Base-by-base conservation (phyloP, 192 early-diverging fungal genomes). In the Backusella liffmaniae region DNA sequence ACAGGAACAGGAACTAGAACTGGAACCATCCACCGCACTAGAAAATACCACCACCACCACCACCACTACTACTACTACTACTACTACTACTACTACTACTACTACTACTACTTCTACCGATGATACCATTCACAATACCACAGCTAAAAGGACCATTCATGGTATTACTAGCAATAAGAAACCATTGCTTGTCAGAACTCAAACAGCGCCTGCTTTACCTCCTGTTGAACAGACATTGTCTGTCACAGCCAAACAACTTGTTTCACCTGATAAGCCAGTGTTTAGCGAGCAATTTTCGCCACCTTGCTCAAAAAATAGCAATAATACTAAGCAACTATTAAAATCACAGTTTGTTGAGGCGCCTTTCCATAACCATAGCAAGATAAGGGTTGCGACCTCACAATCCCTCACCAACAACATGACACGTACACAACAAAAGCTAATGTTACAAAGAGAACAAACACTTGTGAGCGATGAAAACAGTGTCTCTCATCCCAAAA, bases 351-450 rank as follows among this genome's bases (percentile, higher is more conserved):
- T 62, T 10, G 56, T 62, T 29, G 56, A 62, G 56, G 9, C 56
- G 2, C 56, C 21, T 4, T 10, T 29, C 12, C 23, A 13, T 62
- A 56, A 56, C 8, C 21, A 62, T 62, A 62, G 23, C 23, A 62
- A 62, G 23, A 62, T 62, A 62, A 23, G 56, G 4, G 56, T 62
- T 62, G 56, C 56, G 3, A 62, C 56, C 0, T 62, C 56, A 62
- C 56, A 62, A 26, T 23, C 56, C 0, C 21, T 62, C 23, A 62
- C 7, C 12, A 62, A 62, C 56, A 62, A 62, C 3, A 76, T 84
- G 37, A 78, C 84, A 34, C 84, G 84, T 73, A 84, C 83, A 16
- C 84, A 86, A 59, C 82, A 86, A 66, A 86, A 86, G 37, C 41
- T 84, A 3, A 62, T 82, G 41, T 53, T 86, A n/a, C 83, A 84